Evolutionary conservation across 148 eudicot genomes (phyloP).

Genomic region (Chenopodium suecicum): DNA sequence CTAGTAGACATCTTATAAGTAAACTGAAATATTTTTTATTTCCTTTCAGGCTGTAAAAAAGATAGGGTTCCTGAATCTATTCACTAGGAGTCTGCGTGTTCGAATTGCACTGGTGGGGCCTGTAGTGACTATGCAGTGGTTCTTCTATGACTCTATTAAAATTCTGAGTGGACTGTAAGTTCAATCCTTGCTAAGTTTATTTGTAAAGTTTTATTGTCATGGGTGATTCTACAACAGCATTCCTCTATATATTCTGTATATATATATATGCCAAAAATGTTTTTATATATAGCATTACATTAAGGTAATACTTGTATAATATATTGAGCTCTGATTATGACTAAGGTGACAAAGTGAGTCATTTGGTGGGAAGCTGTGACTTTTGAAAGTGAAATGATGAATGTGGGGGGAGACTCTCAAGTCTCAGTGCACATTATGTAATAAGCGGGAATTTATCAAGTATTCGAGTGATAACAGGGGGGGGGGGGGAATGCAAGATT

Average conservation of each 20-base stretch:
- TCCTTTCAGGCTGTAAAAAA: conserved; percentile 68
- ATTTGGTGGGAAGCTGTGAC: neutral
- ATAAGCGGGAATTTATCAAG: neutral
- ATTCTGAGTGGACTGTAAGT: conserved; percentile 90
- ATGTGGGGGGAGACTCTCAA: neutral
- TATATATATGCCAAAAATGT: too few relatives aligned
- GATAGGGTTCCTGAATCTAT: conserved; percentile 71
- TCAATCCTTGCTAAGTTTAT: conserved; percentile 4
- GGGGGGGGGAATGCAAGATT: too few relatives aligned
- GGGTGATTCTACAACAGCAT: neutral
- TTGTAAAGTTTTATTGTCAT: neutral
- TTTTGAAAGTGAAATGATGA: neutral
- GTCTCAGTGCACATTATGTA: neutral
- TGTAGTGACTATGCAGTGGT: conserved; percentile 90
- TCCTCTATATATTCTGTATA: too few relatives aligned
- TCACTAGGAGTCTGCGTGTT: conserved; percentile 90
- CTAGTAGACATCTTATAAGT: neutral
- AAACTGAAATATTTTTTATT: conserved; percentile 10
- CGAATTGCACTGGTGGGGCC: conserved; percentile 88
- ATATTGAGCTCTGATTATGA: neutral
- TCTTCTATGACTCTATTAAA: conserved; percentile 80
- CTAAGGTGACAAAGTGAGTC: neutral
- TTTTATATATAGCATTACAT: neutral
- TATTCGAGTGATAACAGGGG: too few relatives aligned
- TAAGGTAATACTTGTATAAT: neutral